phyloP scores from a whole-genome alignment of 768 basidiomycete species.

The Gloeophyllum trabeum region DNA sequence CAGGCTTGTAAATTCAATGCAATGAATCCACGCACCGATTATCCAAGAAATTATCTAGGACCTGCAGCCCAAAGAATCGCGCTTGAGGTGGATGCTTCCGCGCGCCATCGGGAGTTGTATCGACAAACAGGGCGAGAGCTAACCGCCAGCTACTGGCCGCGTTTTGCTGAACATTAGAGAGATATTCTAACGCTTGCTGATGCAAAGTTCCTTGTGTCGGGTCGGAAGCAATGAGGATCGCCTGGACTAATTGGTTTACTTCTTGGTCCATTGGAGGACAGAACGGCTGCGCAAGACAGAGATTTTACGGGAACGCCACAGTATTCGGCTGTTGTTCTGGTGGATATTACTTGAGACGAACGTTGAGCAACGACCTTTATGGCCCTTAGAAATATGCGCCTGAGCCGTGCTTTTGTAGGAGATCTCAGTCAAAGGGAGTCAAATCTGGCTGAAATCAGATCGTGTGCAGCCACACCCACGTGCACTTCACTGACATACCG shows the following conservation, averaged over 20 bases:
- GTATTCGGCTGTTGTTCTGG: no score
- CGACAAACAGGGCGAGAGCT: conserved; percentile 65
- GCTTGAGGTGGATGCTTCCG: conserved; percentile 62
- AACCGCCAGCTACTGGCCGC: conserved; percentile 71
- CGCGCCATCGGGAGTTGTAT: conserved; percentile 43
- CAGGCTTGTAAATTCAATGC: neutral
- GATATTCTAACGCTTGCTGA: conserved; percentile 79
- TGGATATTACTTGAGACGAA: no score
- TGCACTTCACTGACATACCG: no score
- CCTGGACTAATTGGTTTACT: conserved; percentile 68
- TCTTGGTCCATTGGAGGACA: conserved; percentile 83
- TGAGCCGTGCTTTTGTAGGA: no score
- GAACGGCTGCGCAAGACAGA: no score
- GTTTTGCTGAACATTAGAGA: conserved; percentile 69
- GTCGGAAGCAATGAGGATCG: conserved; percentile 83
- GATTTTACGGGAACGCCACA: no score
- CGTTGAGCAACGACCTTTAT: no score
- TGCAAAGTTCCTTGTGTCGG: conserved; percentile 60
- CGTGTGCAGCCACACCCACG: no score
- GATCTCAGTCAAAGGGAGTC: no score
- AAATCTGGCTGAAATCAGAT: no score
- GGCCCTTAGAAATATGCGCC: no score
- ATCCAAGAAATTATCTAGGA: conserved; percentile 76
- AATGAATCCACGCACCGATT: conserved; percentile 47
- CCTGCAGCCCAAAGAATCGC: conserved; percentile 70